Base-by-base conservation (phyloP, 768 basidiomycete genomes). In the Trametes coccinea region DNA sequence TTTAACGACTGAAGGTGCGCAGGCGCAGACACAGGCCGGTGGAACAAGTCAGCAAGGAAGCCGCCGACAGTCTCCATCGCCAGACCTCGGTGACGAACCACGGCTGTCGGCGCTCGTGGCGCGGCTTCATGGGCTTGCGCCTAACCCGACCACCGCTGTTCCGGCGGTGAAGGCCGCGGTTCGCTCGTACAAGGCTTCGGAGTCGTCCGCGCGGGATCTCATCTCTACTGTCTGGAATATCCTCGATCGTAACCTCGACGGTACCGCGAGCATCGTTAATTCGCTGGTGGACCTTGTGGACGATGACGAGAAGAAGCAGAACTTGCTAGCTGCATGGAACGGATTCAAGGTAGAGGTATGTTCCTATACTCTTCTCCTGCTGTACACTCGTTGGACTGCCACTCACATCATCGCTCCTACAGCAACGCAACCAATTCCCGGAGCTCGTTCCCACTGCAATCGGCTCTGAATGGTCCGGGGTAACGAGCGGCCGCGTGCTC, bases 401-500 rank as follows among this genome's bases (percentile, higher is more conserved):
- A 5, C 16, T 16, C 22, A 3, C 39, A 45, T 3, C 14, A 8
- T n/a, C 13, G 41, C 13, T 13, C 22, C 3, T 52, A 4, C 63
- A 94, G 90, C 90, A 92, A 86, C 88, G 87, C 17, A 84, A 86
- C 70, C 86, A 93, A 66, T 93, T 94, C 76, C 93, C 94, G 0
- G 88, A 93, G 51, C 80, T 95, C 4, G 72, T 80, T 0, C 86
- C 88, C 4, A 78, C 80, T 3, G 72, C 83, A 2, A 71, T 80
- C 0, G 87, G 89, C 8, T 77, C 84, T 0, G 86, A 85, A 46
- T 95, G 90, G 65, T 87, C 93, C 0, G 89, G 87, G 0, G 89
- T 95, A 63, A 80, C 92, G 3, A 85, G 87, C 29, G 93, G 93
- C 5, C 86, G 91, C 3, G 88, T 93, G 37, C 78, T 97, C 58